Evolutionary conservation across 352 stramenopile species (phyloP).

Genomic region (Detonula confervacea): DNA sequence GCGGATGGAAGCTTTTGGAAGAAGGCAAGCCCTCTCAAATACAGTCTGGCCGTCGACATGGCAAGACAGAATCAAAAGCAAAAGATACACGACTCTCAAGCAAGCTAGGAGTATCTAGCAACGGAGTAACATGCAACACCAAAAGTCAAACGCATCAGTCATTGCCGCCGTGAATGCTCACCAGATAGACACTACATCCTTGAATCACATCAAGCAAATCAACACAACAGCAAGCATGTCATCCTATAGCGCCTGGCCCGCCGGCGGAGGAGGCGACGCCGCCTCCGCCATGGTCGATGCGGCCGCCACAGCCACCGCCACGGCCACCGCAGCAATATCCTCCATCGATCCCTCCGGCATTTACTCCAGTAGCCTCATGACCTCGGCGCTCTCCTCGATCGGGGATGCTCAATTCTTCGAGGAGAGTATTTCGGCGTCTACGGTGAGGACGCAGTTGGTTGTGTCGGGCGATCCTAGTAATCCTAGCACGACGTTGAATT

Average conservation of each 20-base stretch:
- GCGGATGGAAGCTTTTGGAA: too few species aligned
- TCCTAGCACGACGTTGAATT: slow-evolving; percentile 89
- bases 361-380: slow-evolving; percentile 27
- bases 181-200: background rate
- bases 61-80: too few species aligned
- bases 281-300: slow-evolving; percentile 9
- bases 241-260: slow-evolving; percentile 14
- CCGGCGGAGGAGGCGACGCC: background rate
- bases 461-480: slow-evolving; percentile 73
- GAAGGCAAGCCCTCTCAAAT: too few species aligned
- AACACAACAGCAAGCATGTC: background rate
- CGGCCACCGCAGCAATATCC: slow-evolving; percentile 12
- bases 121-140: too few species aligned
- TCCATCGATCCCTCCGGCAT: slow-evolving; percentile 29
- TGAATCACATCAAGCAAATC: slow-evolving; percentile 2
- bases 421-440: slow-evolving; percentile 91
- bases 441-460: slow-evolving; percentile 70
- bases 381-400: slow-evolving; percentile 67
- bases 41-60: too few species aligned
- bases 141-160: too few species aligned
- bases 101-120: too few species aligned
- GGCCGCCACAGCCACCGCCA: slow-evolving; percentile 7
- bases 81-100: too few species aligned
- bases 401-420: slow-evolving; percentile 97
- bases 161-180: too few species aligned